Evolutionary conservation across 371 early-diverging fungal genomes (phyloP), one percentile per base, ranked within the genome.

Genomic region (Mucor indicus): DNA sequence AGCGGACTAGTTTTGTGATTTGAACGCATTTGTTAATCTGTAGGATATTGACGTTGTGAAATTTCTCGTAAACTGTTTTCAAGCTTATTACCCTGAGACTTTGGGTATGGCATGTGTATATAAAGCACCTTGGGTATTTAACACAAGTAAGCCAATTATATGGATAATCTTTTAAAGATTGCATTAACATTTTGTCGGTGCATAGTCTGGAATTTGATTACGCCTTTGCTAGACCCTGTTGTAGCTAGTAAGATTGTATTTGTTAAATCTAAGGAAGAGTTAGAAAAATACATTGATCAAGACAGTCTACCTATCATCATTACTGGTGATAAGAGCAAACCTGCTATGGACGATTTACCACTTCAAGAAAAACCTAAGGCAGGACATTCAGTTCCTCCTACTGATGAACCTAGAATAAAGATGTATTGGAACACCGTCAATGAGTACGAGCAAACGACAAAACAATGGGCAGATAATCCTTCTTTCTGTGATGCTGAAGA

Each of bases 71-170:
- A 70, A 65, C 35, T 86, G 85, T 57, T 83, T 94, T 38, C 87
- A 95, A 67, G 80, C 84, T 5, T 90, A 91, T 64, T 95, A 95
- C 57, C 96, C 96, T 7, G 96, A 95, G 53, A 83, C 84, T 19
- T 77, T 95, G 11, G 93, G 90, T n/a, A 57, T 74, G 12, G 75
- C 82, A 30, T 65, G 89, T 30, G 77, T 95, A 29, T 86, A 93
- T 55, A 85, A 87, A 55, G 93, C 92, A 0, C 93, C 95, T 11
- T 87, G 91, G 81, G 79, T 91, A 42, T 94, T 93, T 69, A 80
- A 84, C 29, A 69, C 69, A 44, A 88, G 91, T 60, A 62, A 55
- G 57, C 31, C n/a, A n/a, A n/a, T n/a, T n/a, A n/a, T n/a, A n/a
- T n/a, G n/a, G n/a, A n/a, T n/a, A n/a, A n/a, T n/a, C n/a, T n/a